Evolutionary conservation across 2,329 filamentous ascomycete genomes (phyloP), one percentile per base, ranked within the genome.

Genomic region (Didymosphaeria variabile): DNA sequence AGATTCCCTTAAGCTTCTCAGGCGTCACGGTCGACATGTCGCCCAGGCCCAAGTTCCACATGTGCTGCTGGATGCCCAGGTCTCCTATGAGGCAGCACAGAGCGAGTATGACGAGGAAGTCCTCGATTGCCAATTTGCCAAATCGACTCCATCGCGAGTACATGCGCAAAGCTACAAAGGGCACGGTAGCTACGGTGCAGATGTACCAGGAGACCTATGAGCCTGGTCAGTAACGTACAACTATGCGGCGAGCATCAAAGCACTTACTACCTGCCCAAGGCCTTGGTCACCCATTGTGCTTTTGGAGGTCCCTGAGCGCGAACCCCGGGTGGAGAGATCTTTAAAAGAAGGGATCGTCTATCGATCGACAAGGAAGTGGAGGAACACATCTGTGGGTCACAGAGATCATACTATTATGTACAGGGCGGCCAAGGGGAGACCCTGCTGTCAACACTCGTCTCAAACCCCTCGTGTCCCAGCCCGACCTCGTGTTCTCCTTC

Each of bases 141-240:
- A 78, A 64, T 53, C 71, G 72, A 23, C 46, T 58, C 67, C 68
- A 68, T 52, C 75, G 73, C 32, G 72, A 64, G 55, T 68, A 69
- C 56, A 77, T 61, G 55, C 76, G 68, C 31, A 72, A 62, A 8
- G 57, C 59, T 2, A 77, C 63, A 26, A 78, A 78, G 17, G 71
- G 61, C 5, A 71, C 32, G 0, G 71, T 67, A 38, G 67, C 67
- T 36, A 61, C 62, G 1, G 66, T 81, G 40, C 66, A 75, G 44
- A 80, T 77, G 21, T 79, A 77, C 66, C 72, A 68, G 7, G 80
- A 81, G 55, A 70, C 67, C 44, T 72, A 47, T 36, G 12, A n/a
- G 13, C 5, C 21, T 21, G 19, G 32, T 66, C 36, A 68, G 59
- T 45, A n/a, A 57, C 49, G 19, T 13, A 53, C 26, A 52, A 45